Evolutionary conservation across 768 basidiomycete species (phyloP), one percentile per base, ranked within the genome.

Genomic region (Leucocoprinus leucothites): DNA sequence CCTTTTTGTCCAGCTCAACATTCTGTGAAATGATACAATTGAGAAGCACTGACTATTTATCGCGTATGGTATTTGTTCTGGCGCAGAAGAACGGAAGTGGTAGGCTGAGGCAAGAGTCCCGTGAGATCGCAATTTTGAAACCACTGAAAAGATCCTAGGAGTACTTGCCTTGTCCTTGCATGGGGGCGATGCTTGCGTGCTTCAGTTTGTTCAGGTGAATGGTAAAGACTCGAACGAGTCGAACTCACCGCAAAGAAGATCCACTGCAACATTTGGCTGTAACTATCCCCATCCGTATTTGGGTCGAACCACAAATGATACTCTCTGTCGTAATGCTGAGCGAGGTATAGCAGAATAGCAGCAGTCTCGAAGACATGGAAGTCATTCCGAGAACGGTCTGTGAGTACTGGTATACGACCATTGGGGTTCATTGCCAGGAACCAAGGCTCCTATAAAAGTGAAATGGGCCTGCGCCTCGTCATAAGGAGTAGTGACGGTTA

Each of bases 301-400:
- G 73, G 70, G 60, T 84, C 76, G 66, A 85, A 89, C 56, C 69
- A 77, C 59, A 94, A 86, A 63, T 80, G 75, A 64, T 76, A 67
- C 13, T 88, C 79, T 59, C 71, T 80, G 70, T 94, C 91, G 60
- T 85, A 91, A 62, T 84, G 80, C 64, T 87, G 82, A n/a, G 76
- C 76, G 47, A 94, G 80, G 65, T 88, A 92, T 14, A 91, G 67
- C 53, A 92, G 67, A 55, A 94, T 91, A 8, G 91, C 89, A 0
- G 83, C 82, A 7, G 79, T 83, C 66, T 91, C 89, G 60, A 90
- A 90, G 36, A 89, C 77, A 5, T 58, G 62, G 61, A 88, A 88
- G 57, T 81, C 70, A 50, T 80, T 71, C 53, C 80, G 75, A 14
- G 72, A 69, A 51, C 73, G 77, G 64, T 89, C 84, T 28, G 82